Base-by-base conservation (phyloP, 1,284 basidiomycete genomes). In the Heterobasidion occidentale region DNA sequence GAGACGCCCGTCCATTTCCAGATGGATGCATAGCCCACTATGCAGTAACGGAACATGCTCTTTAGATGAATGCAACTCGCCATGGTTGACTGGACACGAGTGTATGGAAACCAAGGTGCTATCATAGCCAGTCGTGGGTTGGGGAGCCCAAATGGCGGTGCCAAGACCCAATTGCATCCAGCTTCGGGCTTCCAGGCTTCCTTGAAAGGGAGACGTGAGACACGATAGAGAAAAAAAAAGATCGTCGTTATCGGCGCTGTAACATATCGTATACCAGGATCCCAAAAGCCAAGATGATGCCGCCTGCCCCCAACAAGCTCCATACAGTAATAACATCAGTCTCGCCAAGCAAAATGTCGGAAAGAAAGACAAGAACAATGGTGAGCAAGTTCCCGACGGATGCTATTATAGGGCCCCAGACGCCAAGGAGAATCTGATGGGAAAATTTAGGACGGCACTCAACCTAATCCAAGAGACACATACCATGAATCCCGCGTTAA, bases 401-500 rank as follows among this genome's bases (percentile, higher is more conserved):
- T n/a, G 83, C 83, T 52, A 92, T 79, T 48, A 94, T 83, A 2
- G 92, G 90, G 7, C 92, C 92, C 91, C 90, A 94, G 12, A 88
- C 66, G 17, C 85, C 86, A 45, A 94, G 70, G 2, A 93, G 71
- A 55, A 90, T 79, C 90, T 92, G 59, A 57, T 55, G 52, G 56
- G 34, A 27, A 35, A 58, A 55, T 45, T 57, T 36, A 59, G 58
- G 53, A 57, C 52, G 53, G 46, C 38, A 48, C 48, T 51, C 50
- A 47, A 9, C 56, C 48, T 48, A 19, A 49, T 52, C 48, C 55
- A 33, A 53, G 19, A 17, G 36, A 6, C 20, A 58, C 9, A 52
- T 64, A 86, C 86, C 88, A 92, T 90, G 65, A 88, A 81, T 0
- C 86, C 84, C 0, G 84, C 81, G 64, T 90, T 92, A 71, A 89